Conservation (phyloP, 179 eudicot species). For the Patellifolia procumbens region DNA sequence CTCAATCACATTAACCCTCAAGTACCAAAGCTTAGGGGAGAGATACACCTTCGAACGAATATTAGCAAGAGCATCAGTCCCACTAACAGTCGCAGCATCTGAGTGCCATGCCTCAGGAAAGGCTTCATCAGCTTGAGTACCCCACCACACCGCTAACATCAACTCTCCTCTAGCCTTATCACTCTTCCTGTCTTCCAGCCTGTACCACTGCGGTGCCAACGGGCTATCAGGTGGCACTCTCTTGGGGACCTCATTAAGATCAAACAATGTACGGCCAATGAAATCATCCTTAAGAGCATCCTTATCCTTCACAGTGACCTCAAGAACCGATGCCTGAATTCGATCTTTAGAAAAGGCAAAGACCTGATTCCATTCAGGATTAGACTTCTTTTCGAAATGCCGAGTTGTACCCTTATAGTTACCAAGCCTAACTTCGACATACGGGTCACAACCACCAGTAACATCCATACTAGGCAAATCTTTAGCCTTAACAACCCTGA, state of each 20-base stretch:
- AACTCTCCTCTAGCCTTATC: constrained; percentile 72
- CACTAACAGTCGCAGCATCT: constrained; percentile 73
- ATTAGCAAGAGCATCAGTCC: constrained; percentile 72
- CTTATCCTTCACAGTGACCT: constrained; percentile 75
- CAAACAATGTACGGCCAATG: constrained; percentile 61
- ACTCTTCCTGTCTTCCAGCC: constrained; percentile 64
- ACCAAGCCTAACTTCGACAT: constrained; percentile 69
- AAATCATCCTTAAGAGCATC: constrained; percentile 76
- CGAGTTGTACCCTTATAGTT: constrained; percentile 68
- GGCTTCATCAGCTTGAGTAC: constrained; percentile 95
- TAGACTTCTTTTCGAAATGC: constrained; percentile 56
- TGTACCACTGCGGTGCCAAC: constrained; percentile 93
- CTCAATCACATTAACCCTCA: constrained; percentile 84
- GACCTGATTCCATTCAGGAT: constrained; percentile 75
- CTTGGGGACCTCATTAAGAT: constrained; percentile 78
- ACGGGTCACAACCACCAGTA: constrained; percentile 77
- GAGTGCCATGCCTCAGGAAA: constrained; percentile 94
- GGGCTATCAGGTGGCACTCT: constrained; percentile 95
- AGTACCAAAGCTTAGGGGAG: constrained; percentile 91
- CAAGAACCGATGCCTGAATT: constrained; percentile 70
- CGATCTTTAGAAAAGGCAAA: constrained; percentile 77
- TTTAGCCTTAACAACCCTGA: constrained; percentile 70
- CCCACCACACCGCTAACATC: constrained; percentile 98
- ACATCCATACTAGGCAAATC: constrained; percentile 71
- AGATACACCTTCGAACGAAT: constrained; percentile 85